phyloP scores from a whole-genome alignment of 192 early-diverging fungal genomes.

The Entophlyctis luteolus region DNA sequence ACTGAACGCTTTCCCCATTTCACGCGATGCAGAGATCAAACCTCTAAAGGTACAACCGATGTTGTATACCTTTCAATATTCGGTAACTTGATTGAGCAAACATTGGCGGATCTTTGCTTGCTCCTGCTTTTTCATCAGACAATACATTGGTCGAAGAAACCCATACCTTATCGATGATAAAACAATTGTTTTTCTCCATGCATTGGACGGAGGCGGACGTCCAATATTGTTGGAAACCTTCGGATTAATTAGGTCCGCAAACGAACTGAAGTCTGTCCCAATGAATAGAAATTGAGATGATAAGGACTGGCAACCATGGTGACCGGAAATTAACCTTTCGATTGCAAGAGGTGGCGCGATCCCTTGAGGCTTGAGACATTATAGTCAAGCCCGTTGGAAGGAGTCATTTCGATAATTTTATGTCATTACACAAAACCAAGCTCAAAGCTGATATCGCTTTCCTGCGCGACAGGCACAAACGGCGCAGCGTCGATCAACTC shows the following conservation, averaged over 20 bases:
- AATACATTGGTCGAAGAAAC: not conserved
- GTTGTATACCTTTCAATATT: slow-evolving; percentile 24
- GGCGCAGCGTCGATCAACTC: slow-evolving; percentile 17
- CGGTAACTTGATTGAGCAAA: slow-evolving; percentile 1
- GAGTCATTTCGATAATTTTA: too few relatives aligned
- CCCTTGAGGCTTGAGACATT: too few relatives aligned
- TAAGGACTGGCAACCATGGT: too few relatives aligned
- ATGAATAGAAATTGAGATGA: too few relatives aligned
- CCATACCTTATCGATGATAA: not conserved
- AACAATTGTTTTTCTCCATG: slow-evolving; percentile 13
- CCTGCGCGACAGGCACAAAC: slow-evolving; percentile 24
- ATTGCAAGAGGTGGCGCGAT: too few relatives aligned
- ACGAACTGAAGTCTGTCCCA: too few relatives aligned
- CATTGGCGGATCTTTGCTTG: slow-evolving; percentile 2
- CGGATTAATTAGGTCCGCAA: too few relatives aligned
- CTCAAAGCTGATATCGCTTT: slow-evolving; percentile 81
- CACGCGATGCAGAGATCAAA: not conserved
- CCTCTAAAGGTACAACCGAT: slow-evolving; percentile 14
- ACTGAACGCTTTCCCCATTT: not conserved
- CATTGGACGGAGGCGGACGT: slow-evolving; percentile 10
- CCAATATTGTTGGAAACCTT: too few relatives aligned
- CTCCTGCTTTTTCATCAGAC: not conserved
- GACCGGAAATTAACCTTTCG: too few relatives aligned
- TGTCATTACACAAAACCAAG: too few relatives aligned
- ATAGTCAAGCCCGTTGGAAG: too few relatives aligned